A percentile compares a stretch with the other conserved stretches of the same genome.
These are phyloP conservation scores for Crithidia mellificae DNA, from an alignment of 208 protist genomes.

Conservation along the genomic window DNA sequence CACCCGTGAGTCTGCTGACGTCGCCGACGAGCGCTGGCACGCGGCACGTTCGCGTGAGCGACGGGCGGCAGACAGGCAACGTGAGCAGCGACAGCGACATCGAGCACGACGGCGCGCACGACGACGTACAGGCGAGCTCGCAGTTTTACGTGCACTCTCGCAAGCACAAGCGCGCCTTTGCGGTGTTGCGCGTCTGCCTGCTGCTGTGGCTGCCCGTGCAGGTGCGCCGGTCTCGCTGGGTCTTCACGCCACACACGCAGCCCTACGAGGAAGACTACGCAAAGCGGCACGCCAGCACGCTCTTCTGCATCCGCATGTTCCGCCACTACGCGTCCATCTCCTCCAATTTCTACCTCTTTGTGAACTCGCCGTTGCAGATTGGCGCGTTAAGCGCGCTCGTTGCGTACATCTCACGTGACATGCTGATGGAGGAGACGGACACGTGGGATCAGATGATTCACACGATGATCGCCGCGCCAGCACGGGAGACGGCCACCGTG, in stretches of 20 bases:
- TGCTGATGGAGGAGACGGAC: conserved; percentile 27
- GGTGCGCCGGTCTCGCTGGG: conserved; percentile 43
- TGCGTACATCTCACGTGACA: conserved; percentile 42
- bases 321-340: conserved; percentile 43
- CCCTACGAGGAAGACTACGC: conserved; percentile 21
- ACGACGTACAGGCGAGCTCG: neutral
- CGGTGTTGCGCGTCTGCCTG: conserved; percentile 57
- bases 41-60: neutral
- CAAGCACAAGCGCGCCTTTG: conserved; percentile 49
- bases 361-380: conserved; percentile 67
- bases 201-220: conserved; percentile 53
- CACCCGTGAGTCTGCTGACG: neutral
- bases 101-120: conserved; percentile 1
- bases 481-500: conserved; percentile 6
- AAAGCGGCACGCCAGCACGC: conserved; percentile 37
- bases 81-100: neutral
- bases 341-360: conserved; percentile 54
- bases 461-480: conserved; percentile 22
- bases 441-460: conserved; percentile 41
- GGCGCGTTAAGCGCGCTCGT: conserved; percentile 47
- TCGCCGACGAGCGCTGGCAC: conserved; percentile 1
- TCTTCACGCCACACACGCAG: conserved; percentile 22
- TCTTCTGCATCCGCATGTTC: conserved; percentile 58
- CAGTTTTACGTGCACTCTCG: conserved; percentile 23
- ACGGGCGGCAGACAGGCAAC: neutral